Evolutionary conservation across 2,329 filamentous ascomycete species (phyloP).

Genomic region (Ceratocystis cubensis): DNA sequence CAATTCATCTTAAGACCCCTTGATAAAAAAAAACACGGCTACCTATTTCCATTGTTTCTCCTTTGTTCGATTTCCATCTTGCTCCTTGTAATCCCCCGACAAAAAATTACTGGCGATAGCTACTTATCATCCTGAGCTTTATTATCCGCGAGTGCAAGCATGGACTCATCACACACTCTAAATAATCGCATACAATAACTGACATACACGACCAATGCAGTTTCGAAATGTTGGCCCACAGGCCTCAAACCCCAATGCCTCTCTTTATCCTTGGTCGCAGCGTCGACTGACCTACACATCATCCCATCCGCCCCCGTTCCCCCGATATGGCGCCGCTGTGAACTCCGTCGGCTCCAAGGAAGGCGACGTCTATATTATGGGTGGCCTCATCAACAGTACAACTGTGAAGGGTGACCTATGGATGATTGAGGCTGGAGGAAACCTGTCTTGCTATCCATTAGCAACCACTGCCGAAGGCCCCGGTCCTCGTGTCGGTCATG

Average conservation of each 20-base stretch:
- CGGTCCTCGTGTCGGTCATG: slow-evolving; percentile 85
- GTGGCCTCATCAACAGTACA: slow-evolving; percentile 83
- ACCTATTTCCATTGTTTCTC: slow-evolving; percentile 16
- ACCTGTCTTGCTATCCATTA: slow-evolving; percentile 81
- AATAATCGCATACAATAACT: slow-evolving; percentile 3
- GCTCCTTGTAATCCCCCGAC: background rate
- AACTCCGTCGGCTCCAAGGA: slow-evolving; percentile 90
- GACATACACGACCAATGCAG: slow-evolving; percentile 28
- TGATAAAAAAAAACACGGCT: slow-evolving; percentile 5
- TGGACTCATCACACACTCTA: background rate
- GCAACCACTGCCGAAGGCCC: slow-evolving; percentile 87
- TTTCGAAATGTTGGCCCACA: slow-evolving; percentile 39
- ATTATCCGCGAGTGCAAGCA: background rate
- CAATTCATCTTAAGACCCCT: slow-evolving; percentile 12
- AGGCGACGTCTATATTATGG: slow-evolving; percentile 95
- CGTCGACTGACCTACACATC: slow-evolving; percentile 75
- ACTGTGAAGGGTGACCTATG: slow-evolving; percentile 95
- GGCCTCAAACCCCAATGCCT: slow-evolving; percentile 50
- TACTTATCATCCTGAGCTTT: background rate
- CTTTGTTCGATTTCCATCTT: background rate
- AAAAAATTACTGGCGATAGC: background rate
- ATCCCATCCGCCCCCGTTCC: slow-evolving; percentile 74
- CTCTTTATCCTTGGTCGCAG: slow-evolving; percentile 93
- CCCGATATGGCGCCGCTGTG: slow-evolving; percentile 91
- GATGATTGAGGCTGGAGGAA: slow-evolving; percentile 87